These are phyloP conservation scores for Porogramme epimiltina DNA, from an alignment of 1,284 basidiomycete species.

Conservation along the genomic window DNA sequence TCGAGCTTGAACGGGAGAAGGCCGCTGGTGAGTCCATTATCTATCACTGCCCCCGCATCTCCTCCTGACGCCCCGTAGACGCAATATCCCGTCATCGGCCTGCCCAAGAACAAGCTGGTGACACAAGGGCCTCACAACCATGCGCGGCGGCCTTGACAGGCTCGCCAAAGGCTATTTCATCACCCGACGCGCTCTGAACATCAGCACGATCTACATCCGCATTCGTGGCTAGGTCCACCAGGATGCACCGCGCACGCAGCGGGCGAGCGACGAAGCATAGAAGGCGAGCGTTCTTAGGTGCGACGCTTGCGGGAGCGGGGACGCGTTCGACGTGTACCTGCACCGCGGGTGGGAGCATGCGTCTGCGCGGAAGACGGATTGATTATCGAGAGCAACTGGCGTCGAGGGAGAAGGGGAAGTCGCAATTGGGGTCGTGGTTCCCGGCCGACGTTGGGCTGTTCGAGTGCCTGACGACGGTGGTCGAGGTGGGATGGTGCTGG, in stretches of 20 bases:
- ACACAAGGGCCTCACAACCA: slow-evolving; percentile 98
- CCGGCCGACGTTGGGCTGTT: slow-evolving; percentile 97
- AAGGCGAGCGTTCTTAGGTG: slow-evolving; percentile 90
- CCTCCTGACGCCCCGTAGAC: slow-evolving; percentile 65
- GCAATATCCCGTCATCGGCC: slow-evolving; percentile 96
- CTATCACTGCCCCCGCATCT: not conserved
- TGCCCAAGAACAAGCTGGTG: slow-evolving; percentile 98
- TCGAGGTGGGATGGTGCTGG: slow-evolving; percentile 97
- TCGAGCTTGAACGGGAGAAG: slow-evolving; percentile 98
- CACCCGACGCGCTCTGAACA: slow-evolving; percentile 98
- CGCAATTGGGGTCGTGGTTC: slow-evolving; percentile 98
- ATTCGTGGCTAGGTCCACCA: slow-evolving; percentile 98
- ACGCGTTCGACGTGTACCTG: slow-evolving; percentile 96
- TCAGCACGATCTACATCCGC: slow-evolving; percentile 97
- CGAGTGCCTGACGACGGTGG: slow-evolving; percentile 96
- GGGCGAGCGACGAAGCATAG: slow-evolving; percentile 96
- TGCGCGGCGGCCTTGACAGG: slow-evolving; percentile 98
- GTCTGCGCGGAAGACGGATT: slow-evolving; percentile 99
- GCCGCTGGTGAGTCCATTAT: slow-evolving; percentile 61
- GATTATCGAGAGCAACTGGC: slow-evolving; percentile 95
- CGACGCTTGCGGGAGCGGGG: slow-evolving; percentile 91
- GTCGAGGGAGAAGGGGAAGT: slow-evolving; percentile 98
- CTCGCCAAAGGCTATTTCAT: slow-evolving; percentile 97
- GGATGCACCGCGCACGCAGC: slow-evolving; percentile 91
- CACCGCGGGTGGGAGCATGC: slow-evolving; percentile 97